Evolutionary conservation across 495 filamentous ascomycete species (phyloP), one percentile per base, ranked within the genome.

Genomic region (Penicillium manginii): DNA sequence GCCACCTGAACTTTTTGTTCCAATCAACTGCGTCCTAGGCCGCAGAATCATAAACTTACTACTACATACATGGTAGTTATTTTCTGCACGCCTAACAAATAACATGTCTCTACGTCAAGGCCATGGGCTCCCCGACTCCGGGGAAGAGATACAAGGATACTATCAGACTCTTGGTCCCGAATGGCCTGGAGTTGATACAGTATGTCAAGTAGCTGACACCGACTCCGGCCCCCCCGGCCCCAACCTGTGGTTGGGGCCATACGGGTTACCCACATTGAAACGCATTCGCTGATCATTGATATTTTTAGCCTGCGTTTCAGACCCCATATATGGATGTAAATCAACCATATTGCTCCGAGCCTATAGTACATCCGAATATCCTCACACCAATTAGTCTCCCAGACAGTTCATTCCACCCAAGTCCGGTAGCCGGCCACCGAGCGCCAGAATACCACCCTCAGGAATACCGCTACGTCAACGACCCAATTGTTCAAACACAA

Each of bases 341-440:
- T 51, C 62, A 68, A 43, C 64, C 73, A 2, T 78, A 78, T 56
- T 75, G 68, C 57, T 64, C 68, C 18, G 64, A 67, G 31, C 56
- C 71, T 21, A 50, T 74, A 47, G 74, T 67, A 15, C 69, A 59
- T 53, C 46, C 69, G 29, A 29, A 55, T 49, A 66, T 76, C 37
- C 53, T 77, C 26, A 78, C 76, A 2, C 76, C 77, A 23, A 72
- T 76, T 62, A 76, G 76, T 52, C 69, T 80, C 2, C 69, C 73
- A 15, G 77, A 78, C 46, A 75, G 50, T 58, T 67, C 73, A 48
- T 76, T 73, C 32, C 55, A 64, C 40, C 64, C 72, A 11, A 78
- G 73, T 48, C 77, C 77, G 45, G 75, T 65, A 14, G 52, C 78
- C 52, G 74, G 73, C 52, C 71, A 76, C 43, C 74, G 74, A 53